These are phyloP conservation scores for Peterozyma xylosa DNA, from an alignment of 805 yeast species.

Conservation along the genomic window DNA sequence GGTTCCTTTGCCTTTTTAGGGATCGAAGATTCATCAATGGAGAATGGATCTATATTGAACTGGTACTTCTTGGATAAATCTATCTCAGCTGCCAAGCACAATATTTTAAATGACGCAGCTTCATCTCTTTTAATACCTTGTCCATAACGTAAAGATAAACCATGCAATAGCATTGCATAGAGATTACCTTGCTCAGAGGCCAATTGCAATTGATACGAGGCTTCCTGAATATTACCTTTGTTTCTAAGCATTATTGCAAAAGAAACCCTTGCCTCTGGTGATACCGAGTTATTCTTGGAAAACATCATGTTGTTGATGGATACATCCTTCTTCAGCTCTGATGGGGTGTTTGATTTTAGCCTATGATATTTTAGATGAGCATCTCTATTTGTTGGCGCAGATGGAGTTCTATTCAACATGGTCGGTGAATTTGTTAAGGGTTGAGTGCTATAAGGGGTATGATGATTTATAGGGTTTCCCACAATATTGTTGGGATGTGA, in stretches of 20 bases:
- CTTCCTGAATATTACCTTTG: slow-evolving; percentile 56
- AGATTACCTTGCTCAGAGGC: slow-evolving; percentile 57
- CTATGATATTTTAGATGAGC: background rate
- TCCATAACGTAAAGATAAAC: slow-evolving; percentile 59
- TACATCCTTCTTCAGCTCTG: background rate
- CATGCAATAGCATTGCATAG: slow-evolving; percentile 65
- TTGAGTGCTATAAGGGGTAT: background rate
- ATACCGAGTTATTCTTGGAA: slow-evolving; percentile 9
- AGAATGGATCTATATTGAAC: slow-evolving; percentile 26
- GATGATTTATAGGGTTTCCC: background rate
- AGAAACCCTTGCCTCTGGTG: slow-evolving; percentile 26
- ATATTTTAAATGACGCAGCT: slow-evolving; percentile 49
- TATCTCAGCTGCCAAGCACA: slow-evolving; percentile 43
- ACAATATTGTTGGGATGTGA: slow-evolving; percentile 18
- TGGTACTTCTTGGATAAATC: slow-evolving; percentile 13
- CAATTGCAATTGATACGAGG: slow-evolving; percentile 57
- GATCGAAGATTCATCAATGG: slow-evolving; percentile 18
- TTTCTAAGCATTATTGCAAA: slow-evolving; percentile 44
- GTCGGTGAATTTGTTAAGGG: slow-evolving; percentile 1
- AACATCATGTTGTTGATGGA: slow-evolving; percentile 1
- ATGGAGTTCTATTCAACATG: slow-evolving; percentile 4
- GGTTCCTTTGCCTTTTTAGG: slow-evolving; percentile 34
- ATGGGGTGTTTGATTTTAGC: too few relatives aligned
- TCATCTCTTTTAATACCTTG: slow-evolving; percentile 59
- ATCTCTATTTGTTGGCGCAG: slow-evolving; percentile 2